phyloP scores from a whole-genome alignment of 1,284 basidiomycete species.

The Cutaneotrichosporon sp. region DNA sequence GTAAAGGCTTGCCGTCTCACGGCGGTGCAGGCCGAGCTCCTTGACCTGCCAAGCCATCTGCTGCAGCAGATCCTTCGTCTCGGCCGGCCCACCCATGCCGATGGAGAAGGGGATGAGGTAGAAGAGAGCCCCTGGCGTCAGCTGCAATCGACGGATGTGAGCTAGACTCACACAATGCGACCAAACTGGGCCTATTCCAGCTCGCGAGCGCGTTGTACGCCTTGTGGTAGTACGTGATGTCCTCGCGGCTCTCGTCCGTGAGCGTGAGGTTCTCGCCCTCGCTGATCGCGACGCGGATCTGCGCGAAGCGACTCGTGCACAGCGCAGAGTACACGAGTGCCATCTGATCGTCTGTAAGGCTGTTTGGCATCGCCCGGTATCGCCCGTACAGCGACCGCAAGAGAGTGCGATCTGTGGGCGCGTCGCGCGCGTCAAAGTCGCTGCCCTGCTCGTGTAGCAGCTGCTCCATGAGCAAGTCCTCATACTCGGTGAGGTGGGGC shows the following conservation, averaged over 20 bases:
- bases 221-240: slow-evolving; percentile 35
- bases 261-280: not conserved
- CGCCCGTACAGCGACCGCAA: slow-evolving; percentile 23
- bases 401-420: slow-evolving; percentile 5
- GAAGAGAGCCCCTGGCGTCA: slow-evolving; percentile 27
- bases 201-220: slow-evolving; percentile 24
- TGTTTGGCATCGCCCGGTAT: slow-evolving; percentile 26
- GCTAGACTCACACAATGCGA: slow-evolving; percentile 28
- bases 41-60: slow-evolving; percentile 36
- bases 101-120: slow-evolving; percentile 27
- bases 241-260: slow-evolving; percentile 21
- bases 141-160: not conserved
- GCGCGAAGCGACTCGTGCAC: slow-evolving; percentile 24
- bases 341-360: slow-evolving; percentile 27
- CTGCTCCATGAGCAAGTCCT: slow-evolving; percentile 26
- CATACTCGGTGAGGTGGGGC: slow-evolving; percentile 15
- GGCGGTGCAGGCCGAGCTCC: slow-evolving; percentile 30
- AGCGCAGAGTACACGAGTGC: slow-evolving; percentile 30
- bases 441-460: slow-evolving; percentile 13
- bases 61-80: slow-evolving; percentile 26
- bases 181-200: slow-evolving; percentile 29
- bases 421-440: slow-evolving; percentile 1
- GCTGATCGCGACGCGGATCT: slow-evolving; percentile 13
- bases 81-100: slow-evolving; percentile 27
- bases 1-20: slow-evolving; percentile 28